These are phyloP conservation scores for Fagopyrum homotropicum DNA, from an alignment of 148 eudicot species.

Conservation along the genomic window DNA sequence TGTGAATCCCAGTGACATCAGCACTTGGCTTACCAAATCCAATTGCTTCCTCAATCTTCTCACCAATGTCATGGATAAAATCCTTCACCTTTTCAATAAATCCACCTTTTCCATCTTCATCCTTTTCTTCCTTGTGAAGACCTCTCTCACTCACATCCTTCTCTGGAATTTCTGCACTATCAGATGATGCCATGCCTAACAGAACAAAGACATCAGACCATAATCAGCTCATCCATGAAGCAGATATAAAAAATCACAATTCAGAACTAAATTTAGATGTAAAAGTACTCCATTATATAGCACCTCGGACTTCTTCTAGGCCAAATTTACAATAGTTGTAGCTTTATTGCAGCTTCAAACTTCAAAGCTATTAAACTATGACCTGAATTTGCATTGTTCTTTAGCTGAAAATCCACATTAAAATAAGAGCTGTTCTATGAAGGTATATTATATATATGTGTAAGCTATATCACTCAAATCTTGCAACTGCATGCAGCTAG, in stretches of 20 bases:
- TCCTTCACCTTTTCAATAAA: slow-evolving; percentile 65
- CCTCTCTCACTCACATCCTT: slow-evolving; percentile 40
- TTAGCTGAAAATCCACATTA: background rate
- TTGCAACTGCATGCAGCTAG: background rate
- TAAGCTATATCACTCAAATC: background rate
- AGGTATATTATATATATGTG: background rate
- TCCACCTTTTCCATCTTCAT: slow-evolving; percentile 50
- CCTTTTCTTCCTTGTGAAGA: slow-evolving; percentile 40
- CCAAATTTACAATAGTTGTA: background rate
- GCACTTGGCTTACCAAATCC: slow-evolving; percentile 96
- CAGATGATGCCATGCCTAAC: slow-evolving; percentile 64
- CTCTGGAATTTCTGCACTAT: slow-evolving; percentile 57
- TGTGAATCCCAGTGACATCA: slow-evolving; percentile 63
- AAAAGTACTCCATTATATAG: background rate
- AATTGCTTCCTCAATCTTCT: slow-evolving; percentile 79
- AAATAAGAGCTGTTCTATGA: background rate
- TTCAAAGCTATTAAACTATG: background rate
- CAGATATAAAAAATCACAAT: background rate
- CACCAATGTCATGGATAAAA: slow-evolving; percentile 84
- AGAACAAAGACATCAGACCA: background rate
- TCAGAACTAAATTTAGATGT: background rate
- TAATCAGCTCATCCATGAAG: background rate
- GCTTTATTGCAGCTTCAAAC: background rate
- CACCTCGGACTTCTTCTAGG: background rate
- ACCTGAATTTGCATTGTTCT: background rate